Percentiles rank a stretch among this genome's conserved stretches.
These are phyloP conservation scores for Globisporangium rhizosaccharum DNA, from an alignment of 352 stramenopile species.

Conservation along the genomic window DNA sequence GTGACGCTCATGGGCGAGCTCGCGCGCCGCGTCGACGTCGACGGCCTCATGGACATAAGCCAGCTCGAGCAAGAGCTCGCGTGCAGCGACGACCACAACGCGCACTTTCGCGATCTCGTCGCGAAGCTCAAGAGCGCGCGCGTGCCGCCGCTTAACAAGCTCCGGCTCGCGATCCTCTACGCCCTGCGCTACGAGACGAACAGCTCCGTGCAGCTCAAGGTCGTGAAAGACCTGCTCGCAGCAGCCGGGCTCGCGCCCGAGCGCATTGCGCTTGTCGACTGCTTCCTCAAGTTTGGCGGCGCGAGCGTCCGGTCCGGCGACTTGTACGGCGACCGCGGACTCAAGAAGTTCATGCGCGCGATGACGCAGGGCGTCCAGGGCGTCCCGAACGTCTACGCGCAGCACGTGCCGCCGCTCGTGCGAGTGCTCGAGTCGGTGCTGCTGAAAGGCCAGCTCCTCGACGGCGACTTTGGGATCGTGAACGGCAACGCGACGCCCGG, in stretches of 20 bases:
- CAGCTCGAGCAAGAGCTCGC: constrained; percentile 94
- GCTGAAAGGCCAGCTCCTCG: constrained; percentile 71
- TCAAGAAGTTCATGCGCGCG: constrained; percentile 86
- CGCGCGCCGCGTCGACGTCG: constrained; percentile 94
- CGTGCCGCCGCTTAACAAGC: constrained; percentile 95
- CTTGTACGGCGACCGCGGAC: constrained; percentile 73
- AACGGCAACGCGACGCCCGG: constrained; percentile 95
- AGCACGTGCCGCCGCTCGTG: constrained; percentile 96
- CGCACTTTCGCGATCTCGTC: constrained; percentile 79
- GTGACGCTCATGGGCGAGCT: constrained; percentile 98
- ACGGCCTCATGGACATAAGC: constrained; percentile 97
- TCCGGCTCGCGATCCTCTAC: constrained; percentile 98
- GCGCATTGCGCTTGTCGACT: constrained; percentile 54
- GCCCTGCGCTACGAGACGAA: constrained; percentile 96
- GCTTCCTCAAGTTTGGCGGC: constrained; percentile 69
- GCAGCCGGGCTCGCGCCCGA: constrained; percentile 37
- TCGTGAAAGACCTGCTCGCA: constrained; percentile 63
- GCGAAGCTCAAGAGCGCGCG: constrained; percentile 75
- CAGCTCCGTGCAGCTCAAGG: constrained; percentile 75
- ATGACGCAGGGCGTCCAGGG: constrained; percentile 94
- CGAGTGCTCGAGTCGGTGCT: constrained; percentile 88
- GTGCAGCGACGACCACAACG: constrained; percentile 80
- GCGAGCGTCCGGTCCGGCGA: constrained; percentile 57
- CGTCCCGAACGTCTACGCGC: constrained; percentile 98
- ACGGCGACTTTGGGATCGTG: constrained; percentile 92